Percentiles rank a stretch among this genome's conserved stretches.
phyloP scores from a whole-genome alignment of 116 monocot species.

The Phalaenopsis hybrid region DNA sequence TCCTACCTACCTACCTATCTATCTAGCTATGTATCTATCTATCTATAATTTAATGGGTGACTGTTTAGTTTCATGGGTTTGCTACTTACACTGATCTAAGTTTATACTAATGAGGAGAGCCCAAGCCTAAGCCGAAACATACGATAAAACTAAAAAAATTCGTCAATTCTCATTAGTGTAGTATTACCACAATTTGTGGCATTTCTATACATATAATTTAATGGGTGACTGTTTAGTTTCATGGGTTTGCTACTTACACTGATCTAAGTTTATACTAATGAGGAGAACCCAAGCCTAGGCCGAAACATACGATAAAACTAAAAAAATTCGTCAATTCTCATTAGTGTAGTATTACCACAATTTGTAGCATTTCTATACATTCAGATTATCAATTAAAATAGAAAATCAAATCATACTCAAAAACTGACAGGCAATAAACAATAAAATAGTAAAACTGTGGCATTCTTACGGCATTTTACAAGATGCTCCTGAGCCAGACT shows the following conservation, averaged over 20 bases:
- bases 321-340: not conserved
- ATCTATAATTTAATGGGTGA: not conserved
- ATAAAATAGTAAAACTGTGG: not conserved
- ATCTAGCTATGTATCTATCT: no score
- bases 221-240: not conserved
- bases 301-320: not conserved
- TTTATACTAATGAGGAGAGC: not conserved
- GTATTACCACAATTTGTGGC: not conserved
- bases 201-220: no score
- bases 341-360: not conserved
- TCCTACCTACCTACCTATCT: no score
- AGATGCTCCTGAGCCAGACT: constrained; percentile 65
- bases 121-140: not conserved
- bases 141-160: not conserved
- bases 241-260: not conserved
- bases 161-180: not conserved
- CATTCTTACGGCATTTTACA: constrained; percentile 58
- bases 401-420: not conserved
- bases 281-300: not conserved
- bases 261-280: not conserved
- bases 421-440: not conserved
- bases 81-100: not conserved
- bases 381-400: not conserved
- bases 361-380: not conserved
- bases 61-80: not conserved